Base-by-base conservation (phyloP, 2,329 filamentous ascomycete species). In the Stagonosporopsis tanaceti region DNA sequence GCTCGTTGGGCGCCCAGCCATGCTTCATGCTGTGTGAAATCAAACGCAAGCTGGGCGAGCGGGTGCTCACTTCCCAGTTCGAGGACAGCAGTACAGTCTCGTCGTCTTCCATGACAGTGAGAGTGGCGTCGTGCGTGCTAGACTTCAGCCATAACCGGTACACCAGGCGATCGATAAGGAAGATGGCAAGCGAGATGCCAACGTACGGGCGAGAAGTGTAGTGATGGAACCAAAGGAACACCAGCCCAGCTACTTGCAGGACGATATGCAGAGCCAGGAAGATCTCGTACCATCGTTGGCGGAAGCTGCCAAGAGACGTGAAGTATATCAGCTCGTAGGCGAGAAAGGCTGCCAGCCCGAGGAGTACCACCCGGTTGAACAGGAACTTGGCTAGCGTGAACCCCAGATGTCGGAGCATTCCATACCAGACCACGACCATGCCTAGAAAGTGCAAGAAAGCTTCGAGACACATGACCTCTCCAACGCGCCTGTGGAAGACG, bases 401-500 rank as follows among this genome's bases (percentile, higher is more conserved):
- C 59, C 84, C 85, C 1, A 79, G 66, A 0, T 80, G 81, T 3
- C 78, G 74, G 2, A 88, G 74, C 41, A 82, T 64, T 0, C 80
- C 78, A 61, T 84, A 84, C 83, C 84, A 89, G 6, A 80, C 77
- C 2, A 76, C 61, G 1, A 87, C 53, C 82, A 89, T 87, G 24
- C 82, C 81, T 4, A 72, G 65, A 32, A 81, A 79, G 63, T 90
- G 87, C 0, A 88, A 59, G 0, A 85, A 63, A 2, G 85, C 86
- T 37, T 84, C 78, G n/a, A 87, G 72, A 67, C 85, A 88, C 73
- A 89, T 79, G 27, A 85, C 70, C 69, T 89, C 86, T 24, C 87
- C 87, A 1, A 89, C 78, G 4, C 87, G 80, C 34, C 87, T 84
- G 68, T 90, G 87, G 53, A 89, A 82, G 42, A 89, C 83, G 68